phyloP scores from a whole-genome alignment of 2,329 filamentous ascomycete species.

The Nigrospora sphaerica region DNA sequence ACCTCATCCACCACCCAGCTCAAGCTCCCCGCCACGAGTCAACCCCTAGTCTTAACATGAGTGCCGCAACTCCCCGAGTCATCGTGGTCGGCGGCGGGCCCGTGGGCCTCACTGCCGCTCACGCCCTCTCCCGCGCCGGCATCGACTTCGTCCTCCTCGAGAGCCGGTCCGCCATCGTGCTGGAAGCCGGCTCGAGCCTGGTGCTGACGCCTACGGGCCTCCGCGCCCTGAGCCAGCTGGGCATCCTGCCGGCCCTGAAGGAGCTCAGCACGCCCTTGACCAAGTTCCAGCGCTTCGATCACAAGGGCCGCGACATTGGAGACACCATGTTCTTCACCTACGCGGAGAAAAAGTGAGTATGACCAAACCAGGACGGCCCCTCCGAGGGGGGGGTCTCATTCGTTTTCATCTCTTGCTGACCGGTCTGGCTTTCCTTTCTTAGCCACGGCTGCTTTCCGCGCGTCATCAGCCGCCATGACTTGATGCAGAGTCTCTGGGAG shows the following conservation, averaged over 20 bases:
- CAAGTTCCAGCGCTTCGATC: conserved; percentile 14
- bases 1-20: too few species aligned
- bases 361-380: neutral
- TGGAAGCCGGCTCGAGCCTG: conserved; percentile 21
- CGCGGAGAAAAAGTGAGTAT: conserved; percentile 15
- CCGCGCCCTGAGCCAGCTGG: conserved; percentile 25
- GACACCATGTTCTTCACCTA: conserved; percentile 13
- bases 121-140: conserved; percentile 14
- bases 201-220: conserved; percentile 17
- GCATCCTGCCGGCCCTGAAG: conserved; percentile 14
- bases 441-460: conserved; percentile 17
- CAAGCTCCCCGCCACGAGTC: too few species aligned
- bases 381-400: too few species aligned
- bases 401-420: neutral
- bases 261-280: conserved; percentile 13
- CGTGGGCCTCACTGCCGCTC: conserved; percentile 16
- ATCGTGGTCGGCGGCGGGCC: conserved; percentile 18
- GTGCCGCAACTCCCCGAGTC: conserved; percentile 1
- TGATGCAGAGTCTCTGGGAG: conserved; percentile 24
- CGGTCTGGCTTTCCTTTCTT: neutral
- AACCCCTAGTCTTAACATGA: neutral
- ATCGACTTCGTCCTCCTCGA: conserved; percentile 30
- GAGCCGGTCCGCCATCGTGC: conserved; percentile 1
- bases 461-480: conserved; percentile 26
- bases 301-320: conserved; percentile 17